Base-by-base conservation (phyloP, 2,329 filamentous ascomycete genomes). In the Microcyclosporella mali region DNA sequence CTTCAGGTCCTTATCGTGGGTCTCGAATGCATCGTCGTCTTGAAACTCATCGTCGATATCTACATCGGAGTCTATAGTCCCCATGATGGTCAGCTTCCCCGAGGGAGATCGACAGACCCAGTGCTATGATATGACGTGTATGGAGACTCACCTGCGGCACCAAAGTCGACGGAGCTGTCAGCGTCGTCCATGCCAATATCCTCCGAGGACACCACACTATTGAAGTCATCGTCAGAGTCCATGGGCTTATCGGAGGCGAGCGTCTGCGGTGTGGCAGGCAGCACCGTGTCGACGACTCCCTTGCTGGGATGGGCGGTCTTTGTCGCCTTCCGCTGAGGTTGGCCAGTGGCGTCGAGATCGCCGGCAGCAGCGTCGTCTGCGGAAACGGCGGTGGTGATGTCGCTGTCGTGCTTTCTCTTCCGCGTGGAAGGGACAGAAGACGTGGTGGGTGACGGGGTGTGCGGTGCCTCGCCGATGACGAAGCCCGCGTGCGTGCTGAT, bases 191-290 rank as follows among this genome's bases (percentile, higher is more conserved):
- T 35, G 57, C 88, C 85, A 17, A 51, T 48, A 29, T 55, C 75
- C 47, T 78, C 78, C 61, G 85, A 94, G 32, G 86, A 90, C 56
- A 82, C 74, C 61, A 82, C 81, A 57, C 85, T 94, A 77, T 92
- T 84, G 66, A 89, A 89, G 47, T 95, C 90, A 60, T 95, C 88
- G 58, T 97, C 90, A 7, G 89, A 95, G 70, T 95, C 88, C 89
- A 95, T 95, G 51, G 72, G 78, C 37, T 54, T 58, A 42, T 58
- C 69, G 28, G 69, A 72, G 50, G 49, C 66, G 56, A 56, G 58
- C 41, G 51, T 62, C 56, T 62, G 76, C 16, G 80, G 79, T 31
- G 77, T 75, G 33, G 70, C 68, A 30, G 65, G 63, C 43, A 62
- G 57, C 50, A 60, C 61, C 55, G 64, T 63, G 55, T 66, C 63